Percentiles rank a stretch among this genome's conserved stretches.
Conservation (phyloP, 2,329 filamentous ascomycete species). For the Kalaharituber pfeilii region DNA sequence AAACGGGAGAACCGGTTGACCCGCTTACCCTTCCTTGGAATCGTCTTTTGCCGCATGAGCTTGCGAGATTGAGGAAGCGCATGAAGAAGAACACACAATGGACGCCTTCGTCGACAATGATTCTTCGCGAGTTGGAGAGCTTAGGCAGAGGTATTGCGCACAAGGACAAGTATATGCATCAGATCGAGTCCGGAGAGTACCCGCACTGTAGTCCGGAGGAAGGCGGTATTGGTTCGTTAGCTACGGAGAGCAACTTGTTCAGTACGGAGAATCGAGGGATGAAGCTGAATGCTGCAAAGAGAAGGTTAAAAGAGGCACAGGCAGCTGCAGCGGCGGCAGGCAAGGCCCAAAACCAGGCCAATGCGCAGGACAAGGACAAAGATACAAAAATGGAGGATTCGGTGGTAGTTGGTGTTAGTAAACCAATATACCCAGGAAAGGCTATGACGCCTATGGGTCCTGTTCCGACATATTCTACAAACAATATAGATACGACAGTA, state of each 20-base stretch:
- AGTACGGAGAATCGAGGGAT: conserved; percentile 47
- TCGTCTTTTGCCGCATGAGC: conserved; percentile 45
- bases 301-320: conserved; percentile 47
- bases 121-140: conserved; percentile 55
- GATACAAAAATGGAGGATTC: conserved; percentile 1
- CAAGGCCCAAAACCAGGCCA: neutral
- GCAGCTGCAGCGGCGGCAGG: neutral
- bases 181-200: conserved; percentile 14
- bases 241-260: conserved; percentile 24
- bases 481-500: no score
- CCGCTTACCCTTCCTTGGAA: conserved; percentile 37
- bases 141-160: conserved; percentile 41
- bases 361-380: neutral
- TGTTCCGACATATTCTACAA: neutral
- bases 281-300: conserved; percentile 63
- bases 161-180: conserved; percentile 16
- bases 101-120: conserved; percentile 74
- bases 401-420: neutral
- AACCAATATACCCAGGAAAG: neutral
- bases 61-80: conserved; percentile 54
- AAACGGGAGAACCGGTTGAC: conserved; percentile 14
- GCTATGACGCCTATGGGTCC: neutral
- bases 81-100: conserved; percentile 89
- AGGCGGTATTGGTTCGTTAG: conserved; percentile 17
- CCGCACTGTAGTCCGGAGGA: conserved; percentile 16